Conservation (phyloP, 2,329 filamentous ascomycete species). For the Trichoderma oligosporum region DNA sequence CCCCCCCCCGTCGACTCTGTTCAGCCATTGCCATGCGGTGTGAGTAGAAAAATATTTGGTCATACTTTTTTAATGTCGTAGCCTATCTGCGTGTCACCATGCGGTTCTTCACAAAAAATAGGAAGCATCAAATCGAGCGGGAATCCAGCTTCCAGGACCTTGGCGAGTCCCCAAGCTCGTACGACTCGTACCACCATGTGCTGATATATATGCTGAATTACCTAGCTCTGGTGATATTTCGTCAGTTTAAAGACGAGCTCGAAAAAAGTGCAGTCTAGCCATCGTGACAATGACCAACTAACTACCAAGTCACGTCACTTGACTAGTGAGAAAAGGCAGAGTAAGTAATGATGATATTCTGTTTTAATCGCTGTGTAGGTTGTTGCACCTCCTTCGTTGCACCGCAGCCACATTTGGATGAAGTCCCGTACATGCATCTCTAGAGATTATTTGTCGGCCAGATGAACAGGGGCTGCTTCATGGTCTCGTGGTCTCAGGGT, state of each 20-base stretch:
- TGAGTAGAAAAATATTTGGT: background rate
- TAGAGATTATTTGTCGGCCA: background rate
- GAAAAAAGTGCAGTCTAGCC: background rate
- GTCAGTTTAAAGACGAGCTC: background rate
- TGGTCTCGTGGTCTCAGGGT: conserved; percentile 16
- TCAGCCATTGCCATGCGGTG: background rate
- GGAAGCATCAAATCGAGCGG: background rate
- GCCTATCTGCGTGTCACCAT: background rate
- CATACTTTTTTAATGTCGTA: background rate
- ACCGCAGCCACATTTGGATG: conserved; percentile 6
- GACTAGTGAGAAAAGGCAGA: background rate
- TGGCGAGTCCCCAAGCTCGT: background rate
- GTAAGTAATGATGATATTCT: background rate
- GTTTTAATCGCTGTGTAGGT: background rate
- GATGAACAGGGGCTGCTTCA: conserved; percentile 3
- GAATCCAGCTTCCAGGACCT: background rate
- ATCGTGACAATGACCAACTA: background rate
- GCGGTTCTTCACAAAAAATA: background rate
- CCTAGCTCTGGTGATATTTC: too few species aligned
- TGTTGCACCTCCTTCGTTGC: background rate
- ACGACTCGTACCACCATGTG: background rate
- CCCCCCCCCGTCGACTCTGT: background rate
- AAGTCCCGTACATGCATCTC: conserved; percentile 7
- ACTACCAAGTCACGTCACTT: background rate
- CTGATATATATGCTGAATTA: background rate